phyloP scores from a whole-genome alignment of 2,329 filamentous ascomycete species.

The Nothopassalora personata region DNA sequence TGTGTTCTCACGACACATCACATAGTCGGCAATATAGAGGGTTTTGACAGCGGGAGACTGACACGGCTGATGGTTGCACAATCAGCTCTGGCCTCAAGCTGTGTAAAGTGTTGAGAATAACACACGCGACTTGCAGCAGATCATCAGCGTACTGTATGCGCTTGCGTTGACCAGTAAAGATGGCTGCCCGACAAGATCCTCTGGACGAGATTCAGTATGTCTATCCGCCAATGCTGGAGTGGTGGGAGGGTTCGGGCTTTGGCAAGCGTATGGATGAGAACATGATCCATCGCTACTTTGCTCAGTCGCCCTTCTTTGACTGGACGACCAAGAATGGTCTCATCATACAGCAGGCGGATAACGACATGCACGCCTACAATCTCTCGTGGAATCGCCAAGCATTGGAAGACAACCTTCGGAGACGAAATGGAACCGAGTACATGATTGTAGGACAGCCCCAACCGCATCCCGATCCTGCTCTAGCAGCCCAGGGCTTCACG shows the following conservation, averaged over 20 bases:
- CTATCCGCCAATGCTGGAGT: slow-evolving; percentile 23
- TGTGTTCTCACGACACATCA: neutral
- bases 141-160: neutral
- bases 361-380: slow-evolving; percentile 45
- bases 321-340: slow-evolving; percentile 56
- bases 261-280: slow-evolving; percentile 35
- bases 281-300: slow-evolving; percentile 56
- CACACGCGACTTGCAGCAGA: neutral
- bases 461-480: slow-evolving; percentile 39
- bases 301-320: slow-evolving; percentile 59
- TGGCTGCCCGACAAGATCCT: slow-evolving; percentile 16
- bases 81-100: too few relatives aligned
- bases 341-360: slow-evolving; percentile 48
- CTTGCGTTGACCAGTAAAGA: slow-evolving; percentile 2
- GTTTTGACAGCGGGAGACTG: neutral
- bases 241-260: slow-evolving; percentile 22
- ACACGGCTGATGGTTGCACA: neutral
- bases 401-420: slow-evolving; percentile 51
- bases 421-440: slow-evolving; percentile 55
- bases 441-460: slow-evolving; percentile 55
- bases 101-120: too few relatives aligned
- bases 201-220: slow-evolving; percentile 25
- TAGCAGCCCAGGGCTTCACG: slow-evolving; percentile 26
- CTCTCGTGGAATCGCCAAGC: slow-evolving; percentile 51
- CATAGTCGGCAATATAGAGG: too few relatives aligned